These are phyloP conservation scores for Inonotus obliquus DNA, from an alignment of 1,284 basidiomycete species.

Conservation along the genomic window DNA sequence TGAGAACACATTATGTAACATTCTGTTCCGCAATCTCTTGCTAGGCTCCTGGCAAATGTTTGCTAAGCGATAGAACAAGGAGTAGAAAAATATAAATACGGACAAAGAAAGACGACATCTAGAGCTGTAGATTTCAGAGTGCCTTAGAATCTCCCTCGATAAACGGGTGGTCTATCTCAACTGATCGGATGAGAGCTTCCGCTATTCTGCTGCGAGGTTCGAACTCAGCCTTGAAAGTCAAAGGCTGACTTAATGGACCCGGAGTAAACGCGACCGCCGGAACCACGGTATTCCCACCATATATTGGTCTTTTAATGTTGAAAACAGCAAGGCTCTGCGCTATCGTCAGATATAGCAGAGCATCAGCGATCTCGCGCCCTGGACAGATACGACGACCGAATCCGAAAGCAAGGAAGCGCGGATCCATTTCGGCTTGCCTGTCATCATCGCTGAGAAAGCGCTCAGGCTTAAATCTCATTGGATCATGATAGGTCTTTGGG, in stretches of 20 bases:
- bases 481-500: conserved; percentile 13
- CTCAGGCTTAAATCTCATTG: conserved; percentile 26
- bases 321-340: conserved; percentile 16
- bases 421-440: conserved; percentile 12
- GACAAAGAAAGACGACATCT: not conserved
- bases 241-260: conserved; percentile 7
- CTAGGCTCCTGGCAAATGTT: too few species aligned
- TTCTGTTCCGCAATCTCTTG: too few species aligned
- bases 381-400: conserved; percentile 19
- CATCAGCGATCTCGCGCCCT: conserved; percentile 17
- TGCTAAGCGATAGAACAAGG: too few species aligned
- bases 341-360: conserved; percentile 17
- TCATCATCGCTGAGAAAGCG: conserved; percentile 21
- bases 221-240: not conserved
- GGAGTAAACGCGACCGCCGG: not conserved
- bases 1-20: too few species aligned
- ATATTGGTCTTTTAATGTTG: conserved; percentile 12
- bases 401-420: conserved; percentile 8
- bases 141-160: conserved; percentile 1
- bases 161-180: conserved; percentile 11
- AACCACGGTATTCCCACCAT: not conserved
- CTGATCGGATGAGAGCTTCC: not conserved
- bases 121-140: not conserved
- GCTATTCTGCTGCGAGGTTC: conserved; percentile 1
- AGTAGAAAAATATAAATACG: not conserved